phyloP scores from a whole-genome alignment of 345 rosid species.

The Rhodamnia argentea region DNA sequence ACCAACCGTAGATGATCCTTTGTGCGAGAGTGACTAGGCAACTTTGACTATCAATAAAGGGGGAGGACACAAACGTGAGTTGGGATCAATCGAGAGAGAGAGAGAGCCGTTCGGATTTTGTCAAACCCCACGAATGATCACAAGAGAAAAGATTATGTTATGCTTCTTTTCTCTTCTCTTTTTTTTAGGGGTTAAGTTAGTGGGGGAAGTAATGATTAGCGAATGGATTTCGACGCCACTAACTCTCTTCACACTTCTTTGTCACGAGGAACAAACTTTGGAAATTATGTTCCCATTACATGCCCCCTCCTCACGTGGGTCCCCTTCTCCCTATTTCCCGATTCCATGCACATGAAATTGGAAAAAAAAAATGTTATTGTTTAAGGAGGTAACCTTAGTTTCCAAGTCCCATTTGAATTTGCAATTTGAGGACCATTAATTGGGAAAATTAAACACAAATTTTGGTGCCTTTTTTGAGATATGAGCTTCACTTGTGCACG shows the following conservation, averaged over 20 bases:
- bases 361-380: background rate
- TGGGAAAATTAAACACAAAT: background rate
- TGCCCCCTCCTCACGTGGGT: slow-evolving; percentile 23
- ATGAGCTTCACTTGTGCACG: background rate
- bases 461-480: background rate
- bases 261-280: slow-evolving; percentile 31
- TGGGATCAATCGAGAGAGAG: slow-evolving; percentile 5
- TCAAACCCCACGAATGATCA: background rate
- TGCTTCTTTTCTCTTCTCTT: background rate
- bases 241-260: slow-evolving; percentile 14
- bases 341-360: background rate
- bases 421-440: background rate
- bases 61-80: background rate
- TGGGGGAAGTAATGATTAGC: slow-evolving; percentile 58
- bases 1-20: background rate
- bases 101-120: slow-evolving; percentile 9
- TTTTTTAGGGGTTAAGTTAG: slow-evolving; percentile 5
- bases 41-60: slow-evolving; percentile 16
- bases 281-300: slow-evolving; percentile 31
- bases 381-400: background rate
- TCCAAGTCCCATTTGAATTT: background rate
- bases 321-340: slow-evolving; percentile 1
- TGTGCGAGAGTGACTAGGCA: background rate
- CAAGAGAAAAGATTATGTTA: background rate
- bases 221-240: slow-evolving; percentile 24